Evolutionary conservation across 768 basidiomycete genomes (phyloP).

Genomic region (Pholiota microspora): DNA sequence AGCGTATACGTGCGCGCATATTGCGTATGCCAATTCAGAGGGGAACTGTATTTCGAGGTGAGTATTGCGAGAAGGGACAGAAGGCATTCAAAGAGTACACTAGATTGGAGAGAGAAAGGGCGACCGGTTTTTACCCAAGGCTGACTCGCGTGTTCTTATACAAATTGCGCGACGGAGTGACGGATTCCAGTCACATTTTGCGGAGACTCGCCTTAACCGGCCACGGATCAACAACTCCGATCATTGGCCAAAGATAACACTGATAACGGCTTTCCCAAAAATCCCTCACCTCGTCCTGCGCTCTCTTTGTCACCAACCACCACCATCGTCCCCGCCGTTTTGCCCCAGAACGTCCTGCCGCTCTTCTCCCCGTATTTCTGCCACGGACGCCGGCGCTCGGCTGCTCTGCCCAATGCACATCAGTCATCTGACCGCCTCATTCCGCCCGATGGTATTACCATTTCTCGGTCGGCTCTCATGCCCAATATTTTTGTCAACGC

Average conservation of each 20-base stretch:
- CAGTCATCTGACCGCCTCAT: background rate
- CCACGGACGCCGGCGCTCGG: background rate
- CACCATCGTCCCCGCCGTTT: background rate
- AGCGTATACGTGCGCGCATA: conserved; percentile 72
- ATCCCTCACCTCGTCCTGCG: background rate
- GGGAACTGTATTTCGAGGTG: conserved; percentile 47
- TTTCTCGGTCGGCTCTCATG: conserved; percentile 2
- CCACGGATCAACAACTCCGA: conserved; percentile 3
- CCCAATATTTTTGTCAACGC: conserved; percentile 2
- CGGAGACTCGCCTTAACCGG: conserved; percentile 1
- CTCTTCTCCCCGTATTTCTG: background rate
- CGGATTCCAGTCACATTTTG: conserved; percentile 4
- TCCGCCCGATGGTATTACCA: background rate
- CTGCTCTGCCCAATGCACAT: background rate
- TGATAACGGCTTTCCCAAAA: conserved; percentile 2
- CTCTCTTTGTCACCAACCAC: conserved; percentile 1
- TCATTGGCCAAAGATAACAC: conserved; percentile 5
- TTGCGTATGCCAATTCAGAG: conserved; percentile 66
- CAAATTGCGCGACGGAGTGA: conserved; percentile 4
- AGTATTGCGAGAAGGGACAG: background rate
- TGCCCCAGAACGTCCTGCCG: background rate
- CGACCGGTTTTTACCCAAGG: background rate
- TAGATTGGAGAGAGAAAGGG: background rate
- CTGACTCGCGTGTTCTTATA: conserved; percentile 6
- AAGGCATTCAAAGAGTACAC: background rate